These are phyloP conservation scores for Colletotrichum sp. DNA, from an alignment of 2,329 filamentous ascomycete genomes.

Conservation along the genomic window DNA sequence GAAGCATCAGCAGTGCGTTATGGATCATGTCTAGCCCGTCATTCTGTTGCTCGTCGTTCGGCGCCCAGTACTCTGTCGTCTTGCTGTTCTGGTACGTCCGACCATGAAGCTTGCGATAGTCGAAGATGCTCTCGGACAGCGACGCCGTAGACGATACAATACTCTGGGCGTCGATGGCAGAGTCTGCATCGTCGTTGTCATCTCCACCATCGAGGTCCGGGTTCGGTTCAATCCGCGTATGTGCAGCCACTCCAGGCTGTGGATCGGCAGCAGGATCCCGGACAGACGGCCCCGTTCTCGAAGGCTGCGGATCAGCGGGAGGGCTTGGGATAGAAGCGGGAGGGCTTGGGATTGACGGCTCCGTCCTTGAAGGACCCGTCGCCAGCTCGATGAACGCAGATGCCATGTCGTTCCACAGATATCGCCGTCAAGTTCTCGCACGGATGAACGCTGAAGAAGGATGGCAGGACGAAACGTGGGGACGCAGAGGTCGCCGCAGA, in stretches of 20 bases:
- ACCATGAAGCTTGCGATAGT: constrained; percentile 35
- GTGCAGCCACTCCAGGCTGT: background rate
- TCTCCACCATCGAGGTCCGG: constrained; percentile 8
- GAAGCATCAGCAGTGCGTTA: constrained; percentile 25
- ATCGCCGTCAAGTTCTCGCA: background rate
- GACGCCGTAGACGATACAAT: constrained; percentile 31
- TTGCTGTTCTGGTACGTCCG: constrained; percentile 33
- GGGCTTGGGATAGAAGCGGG: background rate
- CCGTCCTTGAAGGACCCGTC: background rate
- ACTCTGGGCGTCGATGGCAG: constrained; percentile 25
- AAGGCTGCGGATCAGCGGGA: background rate
- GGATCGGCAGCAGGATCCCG: background rate
- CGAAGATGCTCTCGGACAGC: constrained; percentile 34
- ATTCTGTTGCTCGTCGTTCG: constrained; percentile 28
- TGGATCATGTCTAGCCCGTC: constrained; percentile 17
- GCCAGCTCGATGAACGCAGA: background rate
- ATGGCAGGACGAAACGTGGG: background rate
- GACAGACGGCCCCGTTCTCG: background rate
- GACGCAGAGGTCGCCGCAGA: background rate
- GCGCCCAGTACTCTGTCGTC: constrained; percentile 28
- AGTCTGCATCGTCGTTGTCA: constrained; percentile 27
- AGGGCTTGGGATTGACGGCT: background rate
- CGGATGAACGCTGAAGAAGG: background rate
- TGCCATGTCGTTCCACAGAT: background rate
- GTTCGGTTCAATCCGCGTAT: background rate